Percentiles rank a stretch among this genome's conserved stretches.
Conservation (phyloP, 176 grass and related monocot genomes). For the Cenchrus fungigraminus region DNA sequence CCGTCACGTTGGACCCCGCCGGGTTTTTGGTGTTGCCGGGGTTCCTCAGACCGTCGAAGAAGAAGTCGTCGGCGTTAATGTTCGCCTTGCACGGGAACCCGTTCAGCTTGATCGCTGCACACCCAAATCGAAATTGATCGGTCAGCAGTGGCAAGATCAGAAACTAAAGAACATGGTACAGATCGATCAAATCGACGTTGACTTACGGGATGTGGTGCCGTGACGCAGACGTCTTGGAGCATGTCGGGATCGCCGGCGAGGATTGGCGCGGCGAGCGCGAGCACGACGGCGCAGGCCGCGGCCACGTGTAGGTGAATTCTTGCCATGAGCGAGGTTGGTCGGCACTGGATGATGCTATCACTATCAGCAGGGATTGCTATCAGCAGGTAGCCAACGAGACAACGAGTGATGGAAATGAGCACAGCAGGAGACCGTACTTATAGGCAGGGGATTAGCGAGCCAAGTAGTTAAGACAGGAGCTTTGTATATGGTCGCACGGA, state of each 20-base stretch:
- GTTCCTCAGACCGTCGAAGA: slow-evolving; percentile 47
- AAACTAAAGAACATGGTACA: background rate
- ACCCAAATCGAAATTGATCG: no score
- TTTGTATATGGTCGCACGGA: no score
- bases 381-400: background rate
- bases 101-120: slow-evolving; percentile 66
- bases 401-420: background rate
- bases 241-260: slow-evolving; percentile 68
- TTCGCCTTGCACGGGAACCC: slow-evolving; percentile 82
- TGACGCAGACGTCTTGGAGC: slow-evolving; percentile 89
- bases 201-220: slow-evolving; percentile 54
- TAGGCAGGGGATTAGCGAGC: background rate
- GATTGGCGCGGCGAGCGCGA: slow-evolving; percentile 28
- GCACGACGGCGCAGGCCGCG: slow-evolving; percentile 27
- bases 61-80: slow-evolving; percentile 65
- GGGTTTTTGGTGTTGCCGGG: slow-evolving; percentile 63
- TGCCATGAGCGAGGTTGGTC: slow-evolving; percentile 8
- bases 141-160: no score
- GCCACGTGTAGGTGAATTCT: slow-evolving; percentile 26
- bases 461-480: no score
- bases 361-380: background rate
- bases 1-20: slow-evolving; percentile 47
- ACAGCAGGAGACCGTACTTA: slow-evolving; percentile 33
- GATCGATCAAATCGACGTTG: no score
- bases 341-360: background rate